phyloP scores from a whole-genome alignment of 192 early-diverging fungal genomes.

The Coemansia pectinata region DNA sequence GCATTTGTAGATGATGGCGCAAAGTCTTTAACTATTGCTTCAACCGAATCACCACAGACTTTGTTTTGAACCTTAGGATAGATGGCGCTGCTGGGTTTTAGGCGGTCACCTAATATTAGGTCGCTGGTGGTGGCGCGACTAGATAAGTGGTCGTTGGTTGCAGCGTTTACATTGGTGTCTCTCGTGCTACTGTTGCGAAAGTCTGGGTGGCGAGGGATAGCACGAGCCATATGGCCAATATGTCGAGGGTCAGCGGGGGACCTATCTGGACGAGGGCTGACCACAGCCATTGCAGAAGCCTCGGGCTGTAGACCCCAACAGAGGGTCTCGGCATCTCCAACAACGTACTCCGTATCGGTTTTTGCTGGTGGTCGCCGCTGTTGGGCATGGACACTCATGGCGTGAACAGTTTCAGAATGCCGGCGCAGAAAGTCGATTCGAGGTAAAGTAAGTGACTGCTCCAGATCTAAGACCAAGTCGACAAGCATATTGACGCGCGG shows the following conservation, averaged over 20 bases:
- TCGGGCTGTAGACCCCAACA: neutral
- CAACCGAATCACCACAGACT: neutral
- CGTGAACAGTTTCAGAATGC: conserved; percentile 36
- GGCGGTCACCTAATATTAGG: neutral
- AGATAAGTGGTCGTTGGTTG: neutral
- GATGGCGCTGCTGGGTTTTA: neutral
- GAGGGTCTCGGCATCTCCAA: conserved; percentile 17
- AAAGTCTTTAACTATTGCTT: neutral
- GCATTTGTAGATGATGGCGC: neutral
- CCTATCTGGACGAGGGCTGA: neutral
- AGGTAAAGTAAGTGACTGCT: conserved; percentile 32
- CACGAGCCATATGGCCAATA: conserved; percentile 22
- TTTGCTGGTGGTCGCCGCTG: neutral
- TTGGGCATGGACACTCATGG: conserved; percentile 13
- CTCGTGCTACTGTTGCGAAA: conserved; percentile 5
- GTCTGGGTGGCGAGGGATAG: conserved; percentile 28
- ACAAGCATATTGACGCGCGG: conserved; percentile 38
- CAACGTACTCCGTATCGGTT: conserved; percentile 17
- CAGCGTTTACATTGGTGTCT: neutral
- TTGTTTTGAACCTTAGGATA: neutral
- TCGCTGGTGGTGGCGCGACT: neutral
- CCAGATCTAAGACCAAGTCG: conserved; percentile 43
- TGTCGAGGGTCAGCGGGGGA: conserved; percentile 12
- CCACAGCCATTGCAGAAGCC: neutral
- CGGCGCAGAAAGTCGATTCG: conserved; percentile 39